Percentiles rank a stretch among this genome's conserved stretches.
phyloP scores from a whole-genome alignment of 805 yeast genomes.

The Nematodospora valgi region DNA sequence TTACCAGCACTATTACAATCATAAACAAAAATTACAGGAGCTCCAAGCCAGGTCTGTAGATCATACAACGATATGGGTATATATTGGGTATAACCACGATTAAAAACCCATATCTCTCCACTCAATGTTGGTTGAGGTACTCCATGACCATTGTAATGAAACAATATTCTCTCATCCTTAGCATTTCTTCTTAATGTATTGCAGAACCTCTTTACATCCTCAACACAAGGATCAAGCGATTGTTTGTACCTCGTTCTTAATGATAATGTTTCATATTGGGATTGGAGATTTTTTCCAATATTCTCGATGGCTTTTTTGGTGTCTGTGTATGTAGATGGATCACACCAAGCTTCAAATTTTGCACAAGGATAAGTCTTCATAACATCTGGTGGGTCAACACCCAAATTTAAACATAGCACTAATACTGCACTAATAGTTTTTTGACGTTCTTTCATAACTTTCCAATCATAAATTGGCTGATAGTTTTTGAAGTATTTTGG shows the following conservation, averaged over 20 bases:
- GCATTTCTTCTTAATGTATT: conserved; percentile 85
- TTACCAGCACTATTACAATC: conserved; percentile 96
- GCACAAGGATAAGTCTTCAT: conserved; percentile 93
- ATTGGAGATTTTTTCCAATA: conserved; percentile 82
- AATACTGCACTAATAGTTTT: conserved; percentile 92
- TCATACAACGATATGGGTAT: conserved; percentile 96
- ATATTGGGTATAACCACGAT: conserved; percentile 94
- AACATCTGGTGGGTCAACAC: conserved; percentile 97
- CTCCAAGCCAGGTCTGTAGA: conserved; percentile 95
- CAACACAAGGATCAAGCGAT: conserved; percentile 90
- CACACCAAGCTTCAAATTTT: conserved; percentile 87
- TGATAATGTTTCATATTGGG: conserved; percentile 86
- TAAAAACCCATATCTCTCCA: conserved; percentile 98
- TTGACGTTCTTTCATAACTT: conserved; percentile 82
- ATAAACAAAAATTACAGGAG: conserved; percentile 92
- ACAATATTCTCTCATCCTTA: conserved; percentile 86
- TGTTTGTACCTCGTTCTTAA: conserved; percentile 87
- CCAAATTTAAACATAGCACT: conserved; percentile 84
- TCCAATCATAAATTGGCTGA: conserved; percentile 86
- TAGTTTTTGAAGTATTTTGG: conserved; percentile 45
- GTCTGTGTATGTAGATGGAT: conserved; percentile 77
- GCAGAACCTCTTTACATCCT: conserved; percentile 89
- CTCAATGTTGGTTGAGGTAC: conserved; percentile 95
- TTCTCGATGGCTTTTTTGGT: conserved; percentile 88
- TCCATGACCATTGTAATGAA: conserved; percentile 98